A percentile compares a stretch with the other conserved stretches of the same genome.
phyloP scores from a whole-genome alignment of 257 asterid genomes.

The Salvia rosmarinus region DNA sequence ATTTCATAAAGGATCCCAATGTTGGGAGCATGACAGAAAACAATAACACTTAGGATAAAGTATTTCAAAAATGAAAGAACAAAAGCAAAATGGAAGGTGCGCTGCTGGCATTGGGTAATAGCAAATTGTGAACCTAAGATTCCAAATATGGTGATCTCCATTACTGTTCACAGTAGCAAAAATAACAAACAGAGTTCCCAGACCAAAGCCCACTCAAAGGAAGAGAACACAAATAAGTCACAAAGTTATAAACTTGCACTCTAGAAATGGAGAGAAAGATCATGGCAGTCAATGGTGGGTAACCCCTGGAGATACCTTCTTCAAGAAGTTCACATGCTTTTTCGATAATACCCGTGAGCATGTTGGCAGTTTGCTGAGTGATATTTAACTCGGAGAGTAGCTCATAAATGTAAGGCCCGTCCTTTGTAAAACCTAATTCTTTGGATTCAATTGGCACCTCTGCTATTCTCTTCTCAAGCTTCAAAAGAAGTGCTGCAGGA shows the following conservation, averaged over 20 bases:
- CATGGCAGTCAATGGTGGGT: conserved; percentile 29
- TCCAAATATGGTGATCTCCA: neutral
- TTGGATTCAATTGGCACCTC: conserved; percentile 84
- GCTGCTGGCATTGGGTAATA: conserved; percentile 1
- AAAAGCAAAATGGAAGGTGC: conserved; percentile 3
- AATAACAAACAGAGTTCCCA: neutral
- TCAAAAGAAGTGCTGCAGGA: conserved; percentile 87
- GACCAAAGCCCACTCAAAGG: conserved; percentile 17
- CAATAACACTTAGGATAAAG: conserved; percentile 11
- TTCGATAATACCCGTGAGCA: conserved; percentile 78
- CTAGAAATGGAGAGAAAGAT: conserved; percentile 28
- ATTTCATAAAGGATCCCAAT: neutral
- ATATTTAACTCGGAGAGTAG: conserved; percentile 81
- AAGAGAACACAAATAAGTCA: conserved; percentile 5
- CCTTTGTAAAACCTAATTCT: conserved; percentile 88
- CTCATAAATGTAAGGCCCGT: conserved; percentile 93
- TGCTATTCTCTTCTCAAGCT: conserved; percentile 87
- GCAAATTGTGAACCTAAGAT: neutral
- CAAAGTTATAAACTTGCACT: conserved; percentile 24
- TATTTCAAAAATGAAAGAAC: neutral
- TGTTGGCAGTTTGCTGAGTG: conserved; percentile 66
- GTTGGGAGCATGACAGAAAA: neutral
- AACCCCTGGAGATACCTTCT: conserved; percentile 66
- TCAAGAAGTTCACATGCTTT: conserved; percentile 80
- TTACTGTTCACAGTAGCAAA: conserved; percentile 1